Conservation (phyloP, 495 filamentous ascomycete genomes). For the Terfezia boudieri region DNA sequence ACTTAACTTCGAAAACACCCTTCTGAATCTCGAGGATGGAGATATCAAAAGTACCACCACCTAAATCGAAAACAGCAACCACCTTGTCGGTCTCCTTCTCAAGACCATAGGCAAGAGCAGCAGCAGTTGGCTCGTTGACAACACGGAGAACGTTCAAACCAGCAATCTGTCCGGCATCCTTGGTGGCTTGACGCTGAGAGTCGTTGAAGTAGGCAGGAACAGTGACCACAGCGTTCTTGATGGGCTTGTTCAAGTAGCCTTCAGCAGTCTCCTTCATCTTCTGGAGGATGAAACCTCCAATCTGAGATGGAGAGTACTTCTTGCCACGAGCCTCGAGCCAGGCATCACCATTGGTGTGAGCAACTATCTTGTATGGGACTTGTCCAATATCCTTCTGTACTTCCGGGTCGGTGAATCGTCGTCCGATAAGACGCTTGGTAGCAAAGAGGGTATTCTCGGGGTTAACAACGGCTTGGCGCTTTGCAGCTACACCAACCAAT, state of each 20-base stretch:
- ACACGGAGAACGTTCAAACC: slow-evolving; percentile 92
- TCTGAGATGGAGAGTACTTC: slow-evolving; percentile 95
- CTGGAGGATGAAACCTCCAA: slow-evolving; percentile 87
- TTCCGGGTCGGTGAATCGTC: slow-evolving; percentile 90
- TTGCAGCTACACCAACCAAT: slow-evolving; percentile 90
- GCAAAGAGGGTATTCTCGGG: slow-evolving; percentile 98
- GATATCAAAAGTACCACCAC: slow-evolving; percentile 98
- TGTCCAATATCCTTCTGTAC: slow-evolving; percentile 96
- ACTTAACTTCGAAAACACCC: slow-evolving; percentile 97
- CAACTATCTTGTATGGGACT: slow-evolving; percentile 97
- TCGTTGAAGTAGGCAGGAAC: slow-evolving; percentile 98
- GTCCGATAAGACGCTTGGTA: slow-evolving; percentile 97
- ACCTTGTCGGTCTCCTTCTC: slow-evolving; percentile 82
- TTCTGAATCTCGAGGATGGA: slow-evolving; percentile 94
- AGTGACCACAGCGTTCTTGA: slow-evolving; percentile 91
- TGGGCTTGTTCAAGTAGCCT: slow-evolving; percentile 62
- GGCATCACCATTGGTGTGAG: slow-evolving; percentile 93
- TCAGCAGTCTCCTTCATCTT: slow-evolving; percentile 99
- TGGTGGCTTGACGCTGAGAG: slow-evolving; percentile 90
- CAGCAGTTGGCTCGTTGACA: slow-evolving; percentile 90
- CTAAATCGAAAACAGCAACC: slow-evolving; percentile 92
- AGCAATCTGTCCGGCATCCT: slow-evolving; percentile 90
- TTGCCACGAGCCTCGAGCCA: slow-evolving; percentile 92
- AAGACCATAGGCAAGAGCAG: slow-evolving; percentile 82
- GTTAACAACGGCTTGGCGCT: slow-evolving; percentile 98